Evolutionary conservation across 805 yeast genomes (phyloP).

Genomic region (Torulaspora quercuum): DNA sequence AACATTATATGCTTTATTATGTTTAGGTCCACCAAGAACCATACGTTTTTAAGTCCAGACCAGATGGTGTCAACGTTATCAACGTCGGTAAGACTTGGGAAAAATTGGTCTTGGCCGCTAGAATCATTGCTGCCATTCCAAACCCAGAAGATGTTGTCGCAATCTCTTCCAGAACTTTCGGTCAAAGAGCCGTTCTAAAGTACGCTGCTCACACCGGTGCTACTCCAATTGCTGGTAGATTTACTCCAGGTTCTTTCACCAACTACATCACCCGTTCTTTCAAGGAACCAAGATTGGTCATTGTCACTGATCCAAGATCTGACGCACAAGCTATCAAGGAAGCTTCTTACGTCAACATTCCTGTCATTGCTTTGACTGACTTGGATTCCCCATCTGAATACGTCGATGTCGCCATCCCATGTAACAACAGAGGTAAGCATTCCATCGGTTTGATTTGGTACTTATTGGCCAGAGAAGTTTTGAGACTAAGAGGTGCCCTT

Average conservation of each 20-base stretch:
- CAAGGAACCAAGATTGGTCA: slow-evolving; percentile 99
- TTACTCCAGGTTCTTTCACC: slow-evolving; percentile 99
- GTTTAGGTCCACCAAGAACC: slow-evolving; percentile 88
- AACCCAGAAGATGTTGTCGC: slow-evolving; percentile 98
- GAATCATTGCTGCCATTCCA: slow-evolving; percentile 99
- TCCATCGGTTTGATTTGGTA: slow-evolving; percentile 99
- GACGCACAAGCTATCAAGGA: slow-evolving; percentile 99
- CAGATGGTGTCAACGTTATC: slow-evolving; percentile 98
- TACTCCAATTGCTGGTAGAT: slow-evolving; percentile 99
- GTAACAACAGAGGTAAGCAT: slow-evolving; percentile 99
- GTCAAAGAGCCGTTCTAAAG: slow-evolving; percentile 99
- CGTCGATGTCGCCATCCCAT: slow-evolving; percentile 99
- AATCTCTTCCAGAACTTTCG: slow-evolving; percentile 98
- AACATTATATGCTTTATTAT: slow-evolving; percentile 9
- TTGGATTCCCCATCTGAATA: slow-evolving; percentile 98
- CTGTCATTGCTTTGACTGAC: slow-evolving; percentile 98
- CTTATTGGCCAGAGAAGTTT: slow-evolving; percentile 98
- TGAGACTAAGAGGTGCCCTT: slow-evolving; percentile 96
- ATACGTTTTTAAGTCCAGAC: slow-evolving; percentile 96
- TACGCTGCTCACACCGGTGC: slow-evolving; percentile 99
- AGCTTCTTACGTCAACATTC: slow-evolving; percentile 99
- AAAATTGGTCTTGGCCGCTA: slow-evolving; percentile 93
- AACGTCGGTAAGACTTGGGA: slow-evolving; percentile 99
- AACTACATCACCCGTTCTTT: slow-evolving; percentile 99
- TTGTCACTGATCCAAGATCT: slow-evolving; percentile 99